These are phyloP conservation scores for Phaeosphaeria sp. DNA, from an alignment of 2,329 filamentous ascomycete species.

Conservation along the genomic window DNA sequence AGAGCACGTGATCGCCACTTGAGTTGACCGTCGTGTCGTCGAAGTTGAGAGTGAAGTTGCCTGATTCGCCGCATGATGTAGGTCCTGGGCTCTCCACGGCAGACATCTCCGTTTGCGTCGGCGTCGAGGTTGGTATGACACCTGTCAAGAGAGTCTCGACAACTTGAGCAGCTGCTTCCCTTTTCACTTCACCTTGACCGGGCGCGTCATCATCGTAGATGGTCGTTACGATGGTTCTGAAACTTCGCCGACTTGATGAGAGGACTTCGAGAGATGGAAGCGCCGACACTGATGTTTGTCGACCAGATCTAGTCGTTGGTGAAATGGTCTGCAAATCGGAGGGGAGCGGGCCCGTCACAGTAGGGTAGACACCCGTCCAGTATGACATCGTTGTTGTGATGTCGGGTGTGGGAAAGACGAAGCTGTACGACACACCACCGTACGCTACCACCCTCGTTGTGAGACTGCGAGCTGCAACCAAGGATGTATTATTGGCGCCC, in stretches of 20 bases:
- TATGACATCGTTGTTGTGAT: conserved; percentile 42
- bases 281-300: conserved; percentile 30
- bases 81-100: conserved; percentile 18
- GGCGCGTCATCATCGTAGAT: conserved; percentile 7
- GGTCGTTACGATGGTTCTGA: conserved; percentile 19
- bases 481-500: background rate
- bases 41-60: conserved; percentile 51
- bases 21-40: conserved; percentile 30
- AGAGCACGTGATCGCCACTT: conserved; percentile 44
- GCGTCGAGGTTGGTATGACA: background rate
- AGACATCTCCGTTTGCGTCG: conserved; percentile 1
- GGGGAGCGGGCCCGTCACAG: conserved; percentile 31
- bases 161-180: conserved; percentile 3
- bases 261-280: conserved; percentile 24
- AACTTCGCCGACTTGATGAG: conserved; percentile 14
- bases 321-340: conserved; percentile 26
- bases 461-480: conserved; percentile 12
- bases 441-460: conserved; percentile 36
- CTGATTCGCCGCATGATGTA: conserved; percentile 52
- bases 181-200: conserved; percentile 1
- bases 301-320: conserved; percentile 30
- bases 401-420: conserved; percentile 38
- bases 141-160: conserved; percentile 1
- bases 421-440: conserved; percentile 28
- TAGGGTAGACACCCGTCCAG: conserved; percentile 41